phyloP scores from a whole-genome alignment of 495 filamentous ascomycete genomes.

The Neurospora sp. region DNA sequence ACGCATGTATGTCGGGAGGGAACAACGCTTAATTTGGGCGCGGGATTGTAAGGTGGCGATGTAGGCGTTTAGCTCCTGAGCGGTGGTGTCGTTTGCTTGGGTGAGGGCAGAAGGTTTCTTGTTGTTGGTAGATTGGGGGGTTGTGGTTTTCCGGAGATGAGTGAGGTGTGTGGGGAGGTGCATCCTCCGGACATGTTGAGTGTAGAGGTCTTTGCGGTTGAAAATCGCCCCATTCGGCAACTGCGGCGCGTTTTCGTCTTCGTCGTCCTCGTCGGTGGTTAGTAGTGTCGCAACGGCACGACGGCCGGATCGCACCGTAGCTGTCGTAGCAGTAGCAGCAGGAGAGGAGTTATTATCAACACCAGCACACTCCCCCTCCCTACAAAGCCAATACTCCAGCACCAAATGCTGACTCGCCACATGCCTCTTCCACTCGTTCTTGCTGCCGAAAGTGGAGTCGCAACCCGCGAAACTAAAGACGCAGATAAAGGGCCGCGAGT shows the following conservation, averaged over 20 bases:
- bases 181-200: conserved; percentile 81
- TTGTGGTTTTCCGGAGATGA: conserved; percentile 14
- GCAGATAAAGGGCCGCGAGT: conserved; percentile 64
- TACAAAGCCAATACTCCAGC: conserved; percentile 71
- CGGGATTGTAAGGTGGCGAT: conserved; percentile 36
- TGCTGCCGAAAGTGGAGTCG: conserved; percentile 61
- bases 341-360: conserved; percentile 8
- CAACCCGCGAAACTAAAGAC: conserved; percentile 72
- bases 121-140: neutral
- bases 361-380: conserved; percentile 51
- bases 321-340: too few relatives aligned
- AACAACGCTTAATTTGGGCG: conserved; percentile 51
- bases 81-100: neutral
- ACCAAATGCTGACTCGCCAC: conserved; percentile 72
- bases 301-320: too few relatives aligned
- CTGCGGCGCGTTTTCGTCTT: too few relatives aligned
- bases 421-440: conserved; percentile 95
- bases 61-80: neutral
- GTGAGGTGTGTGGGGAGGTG: conserved; percentile 44
- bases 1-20: conserved; percentile 47
- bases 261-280: too few relatives aligned
- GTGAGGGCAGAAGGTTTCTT: neutral
- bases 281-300: too few relatives aligned
- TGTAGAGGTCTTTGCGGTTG: conserved; percentile 90
- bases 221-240: conserved; percentile 53